These are phyloP conservation scores for Elaphomyces granulatus DNA, from an alignment of 495 filamentous ascomycete genomes.

Conservation along the genomic window DNA sequence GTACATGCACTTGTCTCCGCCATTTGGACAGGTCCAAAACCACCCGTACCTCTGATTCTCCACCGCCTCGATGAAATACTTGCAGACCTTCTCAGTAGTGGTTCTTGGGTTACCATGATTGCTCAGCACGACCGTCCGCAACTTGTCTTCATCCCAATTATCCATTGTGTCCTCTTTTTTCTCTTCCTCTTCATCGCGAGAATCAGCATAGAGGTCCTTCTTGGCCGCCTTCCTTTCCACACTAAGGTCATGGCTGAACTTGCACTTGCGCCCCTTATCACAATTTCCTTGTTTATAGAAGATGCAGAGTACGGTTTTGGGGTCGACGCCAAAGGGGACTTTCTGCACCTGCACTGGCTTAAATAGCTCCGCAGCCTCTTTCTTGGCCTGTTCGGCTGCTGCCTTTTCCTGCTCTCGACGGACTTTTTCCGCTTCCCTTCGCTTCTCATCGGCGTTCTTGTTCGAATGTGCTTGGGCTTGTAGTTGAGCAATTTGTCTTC, in stretches of 20 bases:
- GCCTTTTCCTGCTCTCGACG: constrained; percentile 74
- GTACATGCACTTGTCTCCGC: constrained; percentile 97
- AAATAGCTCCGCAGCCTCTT: constrained; percentile 70
- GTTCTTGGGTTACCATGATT: constrained; percentile 97
- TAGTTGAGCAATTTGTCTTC: constrained; percentile 77
- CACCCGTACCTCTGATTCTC: constrained; percentile 98
- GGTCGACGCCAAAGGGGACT: constrained; percentile 93
- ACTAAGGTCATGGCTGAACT: constrained; percentile 85
- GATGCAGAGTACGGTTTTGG: constrained; percentile 92
- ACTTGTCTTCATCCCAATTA: constrained; percentile 94
- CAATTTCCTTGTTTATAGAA: constrained; percentile 96
- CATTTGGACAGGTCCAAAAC: constrained; percentile 98
- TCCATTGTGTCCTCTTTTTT: constrained; percentile 90
- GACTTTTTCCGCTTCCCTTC: constrained; percentile 79
- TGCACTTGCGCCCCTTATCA: constrained; percentile 96
- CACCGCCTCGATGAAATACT: constrained; percentile 94
- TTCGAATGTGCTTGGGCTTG: constrained; percentile 52
- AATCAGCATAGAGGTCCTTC: constrained; percentile 83
- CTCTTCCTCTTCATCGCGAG: constrained; percentile 54
- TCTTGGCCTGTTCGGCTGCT: constrained; percentile 66
- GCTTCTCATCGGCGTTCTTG: constrained; percentile 72
- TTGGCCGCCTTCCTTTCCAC: constrained; percentile 85
- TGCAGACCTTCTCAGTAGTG: constrained; percentile 97
- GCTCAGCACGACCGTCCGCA: constrained; percentile 75
- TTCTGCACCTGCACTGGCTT: constrained; percentile 93